A percentile compares a stretch with the other conserved stretches of the same genome.
Evolutionary conservation across 495 filamentous ascomycete genomes (phyloP).

Genomic region (Ramalina intermedia): DNA sequence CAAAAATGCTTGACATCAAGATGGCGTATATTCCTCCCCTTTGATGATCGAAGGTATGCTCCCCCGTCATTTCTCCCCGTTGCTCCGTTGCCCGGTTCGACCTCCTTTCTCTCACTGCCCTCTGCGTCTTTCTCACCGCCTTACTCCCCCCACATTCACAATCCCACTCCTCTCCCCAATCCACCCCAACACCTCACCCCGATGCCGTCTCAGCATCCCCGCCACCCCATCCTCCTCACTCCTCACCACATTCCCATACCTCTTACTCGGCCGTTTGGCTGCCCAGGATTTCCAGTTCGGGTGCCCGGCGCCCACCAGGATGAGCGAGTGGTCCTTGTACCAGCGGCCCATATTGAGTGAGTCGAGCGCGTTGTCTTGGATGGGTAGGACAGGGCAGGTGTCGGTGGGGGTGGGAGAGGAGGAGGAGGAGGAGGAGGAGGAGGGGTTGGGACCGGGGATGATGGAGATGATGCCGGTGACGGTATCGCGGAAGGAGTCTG

Average conservation of each 20-base stretch:
- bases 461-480: conserved; percentile 40
- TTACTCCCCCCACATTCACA: conserved; percentile 1
- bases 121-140: conserved; percentile 5
- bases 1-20: too few species aligned
- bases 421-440: neutral
- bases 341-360: conserved; percentile 21
- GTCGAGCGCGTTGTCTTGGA: conserved; percentile 19
- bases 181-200: conserved; percentile 40
- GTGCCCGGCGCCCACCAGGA: conserved; percentile 60
- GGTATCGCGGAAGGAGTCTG: conserved; percentile 28
- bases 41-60: too few species aligned
- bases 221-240: conserved; percentile 39
- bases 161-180: conserved; percentile 26
- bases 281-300: conserved; percentile 50
- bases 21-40: too few species aligned
- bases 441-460: neutral
- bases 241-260: conserved; percentile 48
- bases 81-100: too few species aligned
- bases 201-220: conserved; percentile 50
- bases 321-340: conserved; percentile 41
- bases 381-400: conserved; percentile 42
- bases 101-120: too few species aligned
- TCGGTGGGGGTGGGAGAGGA: conserved; percentile 30
- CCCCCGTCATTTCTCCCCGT: too few species aligned
- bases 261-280: conserved; percentile 46